Conservation (phyloP, 176 grass and related monocot genomes). For the Poa pratensis region DNA sequence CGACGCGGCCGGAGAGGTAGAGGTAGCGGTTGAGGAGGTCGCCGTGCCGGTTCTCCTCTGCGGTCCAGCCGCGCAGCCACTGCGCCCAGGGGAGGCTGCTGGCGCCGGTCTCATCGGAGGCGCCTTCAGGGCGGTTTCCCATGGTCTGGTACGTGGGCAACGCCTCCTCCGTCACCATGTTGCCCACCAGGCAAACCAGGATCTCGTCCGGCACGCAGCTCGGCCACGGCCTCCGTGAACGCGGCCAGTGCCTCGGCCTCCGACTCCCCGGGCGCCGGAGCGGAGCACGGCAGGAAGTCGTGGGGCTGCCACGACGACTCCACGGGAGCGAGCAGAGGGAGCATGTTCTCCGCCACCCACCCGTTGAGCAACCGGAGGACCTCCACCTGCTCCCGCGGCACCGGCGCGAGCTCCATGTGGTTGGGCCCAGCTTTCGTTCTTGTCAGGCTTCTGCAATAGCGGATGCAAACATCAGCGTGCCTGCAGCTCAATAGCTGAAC, state of each 20-base stretch:
- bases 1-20: conserved; percentile 50
- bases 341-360: conserved; percentile 55
- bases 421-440: background rate
- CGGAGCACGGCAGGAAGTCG: conserved; percentile 51
- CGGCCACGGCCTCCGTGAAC: conserved; percentile 34
- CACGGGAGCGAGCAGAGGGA: conserved; percentile 51
- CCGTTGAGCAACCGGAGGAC: conserved; percentile 33
- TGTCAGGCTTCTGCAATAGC: background rate
- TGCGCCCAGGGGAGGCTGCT: conserved; percentile 36
- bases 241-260: background rate
- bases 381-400: conserved; percentile 48
- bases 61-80: conserved; percentile 57
- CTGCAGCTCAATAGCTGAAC: background rate
- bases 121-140: conserved; percentile 31
- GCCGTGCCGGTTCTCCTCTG: conserved; percentile 78
- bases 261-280: background rate
- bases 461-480: background rate
- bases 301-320: conserved; percentile 56
- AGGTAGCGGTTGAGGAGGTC: conserved; percentile 61
- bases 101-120: conserved; percentile 30
- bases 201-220: conserved; percentile 45
- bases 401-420: background rate
- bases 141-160: conserved; percentile 53
- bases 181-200: conserved; percentile 46
- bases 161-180: conserved; percentile 57